Percentiles rank a stretch among this genome's conserved stretches.
Evolutionary conservation across 140 eudicot genomes (phyloP).

Genomic region (Flaveria floridana): DNA sequence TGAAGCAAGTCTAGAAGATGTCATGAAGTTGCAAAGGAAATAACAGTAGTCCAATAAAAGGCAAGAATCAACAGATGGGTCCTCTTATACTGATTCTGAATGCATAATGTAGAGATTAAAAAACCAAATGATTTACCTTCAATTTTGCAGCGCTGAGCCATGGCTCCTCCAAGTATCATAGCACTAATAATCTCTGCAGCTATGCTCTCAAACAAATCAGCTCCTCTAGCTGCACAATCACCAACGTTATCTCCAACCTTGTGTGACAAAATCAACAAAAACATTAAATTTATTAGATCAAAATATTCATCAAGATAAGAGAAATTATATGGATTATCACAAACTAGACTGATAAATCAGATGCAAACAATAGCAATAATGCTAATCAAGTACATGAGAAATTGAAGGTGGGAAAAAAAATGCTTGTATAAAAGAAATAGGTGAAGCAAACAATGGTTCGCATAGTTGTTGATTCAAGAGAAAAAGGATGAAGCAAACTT

Average conservation of each 20-base stretch:
- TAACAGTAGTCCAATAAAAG: slow-evolving; percentile 5
- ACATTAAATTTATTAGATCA: slow-evolving; percentile 15
- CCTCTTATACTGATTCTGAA: slow-evolving; percentile 8
- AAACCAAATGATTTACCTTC: slow-evolving; percentile 54
- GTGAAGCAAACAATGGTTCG: background rate
- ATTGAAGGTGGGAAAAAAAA: background rate
- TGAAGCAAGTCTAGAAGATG: slow-evolving; percentile 17
- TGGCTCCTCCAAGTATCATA: slow-evolving; percentile 96
- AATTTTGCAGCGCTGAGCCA: slow-evolving; percentile 94
- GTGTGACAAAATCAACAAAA: slow-evolving; percentile 18
- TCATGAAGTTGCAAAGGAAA: background rate
- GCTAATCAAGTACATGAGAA: slow-evolving; percentile 8
- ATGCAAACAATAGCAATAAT: slow-evolving; percentile 3
- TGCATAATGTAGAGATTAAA: background rate
- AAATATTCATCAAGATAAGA: slow-evolving; percentile 16
- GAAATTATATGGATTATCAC: background rate
- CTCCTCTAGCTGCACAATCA: slow-evolving; percentile 99
- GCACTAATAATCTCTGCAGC: slow-evolving; percentile 99
- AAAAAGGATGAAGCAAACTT: background rate
- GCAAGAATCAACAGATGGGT: slow-evolving; percentile 8
- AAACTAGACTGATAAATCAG: slow-evolving; percentile 5
- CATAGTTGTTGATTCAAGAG: background rate
- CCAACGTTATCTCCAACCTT: slow-evolving; percentile 99
- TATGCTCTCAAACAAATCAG: slow-evolving; percentile 95
- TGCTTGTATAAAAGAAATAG: background rate